phyloP scores from a whole-genome alignment of 441 rosid species.

The Populus hybrid region DNA sequence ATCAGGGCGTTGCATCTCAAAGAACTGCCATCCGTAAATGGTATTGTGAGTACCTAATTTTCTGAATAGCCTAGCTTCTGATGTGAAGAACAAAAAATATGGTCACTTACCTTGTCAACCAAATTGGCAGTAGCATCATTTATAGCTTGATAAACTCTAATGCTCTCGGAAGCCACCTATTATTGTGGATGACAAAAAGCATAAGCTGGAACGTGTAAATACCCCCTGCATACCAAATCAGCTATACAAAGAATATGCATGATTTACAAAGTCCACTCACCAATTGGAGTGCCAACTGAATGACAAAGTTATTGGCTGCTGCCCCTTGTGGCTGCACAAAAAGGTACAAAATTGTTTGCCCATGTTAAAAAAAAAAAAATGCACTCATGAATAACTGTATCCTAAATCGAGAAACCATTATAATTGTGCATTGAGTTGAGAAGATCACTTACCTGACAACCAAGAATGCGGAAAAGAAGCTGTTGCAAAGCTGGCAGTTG shows the following conservation, averaged over 20 bases:
- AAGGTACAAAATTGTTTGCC: slow-evolving; percentile 1
- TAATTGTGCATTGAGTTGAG: not conserved
- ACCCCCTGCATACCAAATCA: not conserved
- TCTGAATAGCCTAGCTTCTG: slow-evolving; percentile 11
- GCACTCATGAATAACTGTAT: not conserved
- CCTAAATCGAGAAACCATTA: not conserved
- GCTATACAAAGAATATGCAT: not conserved
- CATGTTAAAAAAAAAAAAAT: not conserved
- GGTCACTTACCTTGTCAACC: slow-evolving; percentile 68
- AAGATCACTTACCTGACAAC: slow-evolving; percentile 66
- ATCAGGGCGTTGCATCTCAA: slow-evolving; percentile 91
- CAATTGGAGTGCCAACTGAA: slow-evolving; percentile 85
- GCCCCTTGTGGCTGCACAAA: slow-evolving; percentile 92
- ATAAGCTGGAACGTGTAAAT: slow-evolving; percentile 4
- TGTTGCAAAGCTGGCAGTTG: slow-evolving; percentile 90
- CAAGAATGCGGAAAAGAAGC: slow-evolving; percentile 89
- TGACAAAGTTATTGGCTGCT: slow-evolving; percentile 71
- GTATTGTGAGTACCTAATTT: slow-evolving; percentile 17
- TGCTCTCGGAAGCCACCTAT: slow-evolving; percentile 85
- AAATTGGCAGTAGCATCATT: slow-evolving; percentile 64
- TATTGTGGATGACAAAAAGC: slow-evolving; percentile 5
- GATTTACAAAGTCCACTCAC: slow-evolving; percentile 40
- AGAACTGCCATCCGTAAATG: slow-evolving; percentile 58
- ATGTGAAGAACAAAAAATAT: slow-evolving; percentile 12
- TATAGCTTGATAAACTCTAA: slow-evolving; percentile 65